Conservation (phyloP, 208 protist species). For the Wallacemonas sp. region DNA sequence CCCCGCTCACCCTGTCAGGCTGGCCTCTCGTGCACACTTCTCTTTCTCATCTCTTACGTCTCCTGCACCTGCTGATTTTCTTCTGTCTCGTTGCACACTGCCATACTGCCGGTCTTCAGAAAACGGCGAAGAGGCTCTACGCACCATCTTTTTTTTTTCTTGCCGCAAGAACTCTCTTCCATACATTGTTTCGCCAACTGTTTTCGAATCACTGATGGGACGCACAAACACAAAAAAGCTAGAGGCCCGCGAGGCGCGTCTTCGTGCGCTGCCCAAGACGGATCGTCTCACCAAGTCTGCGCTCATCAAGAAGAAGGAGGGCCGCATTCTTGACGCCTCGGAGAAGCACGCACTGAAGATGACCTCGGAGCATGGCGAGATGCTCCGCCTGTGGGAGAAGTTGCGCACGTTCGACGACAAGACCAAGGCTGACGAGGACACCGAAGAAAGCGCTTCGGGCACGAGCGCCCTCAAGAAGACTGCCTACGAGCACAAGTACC, state of each 20-base stretch:
- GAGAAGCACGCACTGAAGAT: constrained; percentile 92
- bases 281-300: constrained; percentile 78
- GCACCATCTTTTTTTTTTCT: constrained; percentile 15
- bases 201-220: constrained; percentile 49
- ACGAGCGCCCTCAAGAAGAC: constrained; percentile 33
- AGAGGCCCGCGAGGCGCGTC: constrained; percentile 62
- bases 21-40: no score
- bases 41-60: no score
- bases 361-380: constrained; percentile 84
- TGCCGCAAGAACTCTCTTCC: background rate
- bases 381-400: constrained; percentile 85
- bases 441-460: constrained; percentile 16
- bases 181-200: background rate
- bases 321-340: constrained; percentile 73
- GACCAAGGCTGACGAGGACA: constrained; percentile 26
- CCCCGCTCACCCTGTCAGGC: no score
- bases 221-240: constrained; percentile 77
- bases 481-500: constrained; percentile 87
- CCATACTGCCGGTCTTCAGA: no score
- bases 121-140: no score
- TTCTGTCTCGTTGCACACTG: no score
- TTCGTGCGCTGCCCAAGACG: constrained; percentile 69
- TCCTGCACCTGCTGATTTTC: no score
- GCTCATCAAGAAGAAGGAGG: constrained; percentile 89
- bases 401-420: constrained; percentile 50